Evolutionary conservation across 495 filamentous ascomycete species (phyloP).

Genomic region (Neurospora hispaniola): DNA sequence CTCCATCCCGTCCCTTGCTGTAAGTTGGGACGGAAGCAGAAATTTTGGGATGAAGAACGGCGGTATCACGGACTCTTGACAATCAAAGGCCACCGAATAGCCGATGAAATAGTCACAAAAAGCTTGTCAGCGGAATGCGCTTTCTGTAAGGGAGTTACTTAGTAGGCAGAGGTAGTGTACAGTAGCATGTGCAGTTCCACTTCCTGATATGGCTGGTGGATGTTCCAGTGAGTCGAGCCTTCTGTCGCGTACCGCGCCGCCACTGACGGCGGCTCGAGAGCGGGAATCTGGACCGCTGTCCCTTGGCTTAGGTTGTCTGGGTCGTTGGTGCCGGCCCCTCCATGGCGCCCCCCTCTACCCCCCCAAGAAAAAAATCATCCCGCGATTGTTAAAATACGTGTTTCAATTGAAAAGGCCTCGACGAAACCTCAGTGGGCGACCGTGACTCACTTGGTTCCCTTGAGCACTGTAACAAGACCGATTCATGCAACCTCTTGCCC

Average conservation of each 20-base stretch:
- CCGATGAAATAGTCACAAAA: not conserved
- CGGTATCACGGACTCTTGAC: not conserved
- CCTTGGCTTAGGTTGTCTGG: not conserved
- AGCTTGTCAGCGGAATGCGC: not conserved
- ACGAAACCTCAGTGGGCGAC: slow-evolving; percentile 1
- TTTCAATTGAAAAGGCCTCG: not conserved
- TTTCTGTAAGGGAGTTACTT: not conserved
- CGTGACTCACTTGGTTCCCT: slow-evolving; percentile 20
- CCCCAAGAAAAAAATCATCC: not conserved
- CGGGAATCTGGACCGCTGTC: not conserved
- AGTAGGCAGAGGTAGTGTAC: too few species aligned
- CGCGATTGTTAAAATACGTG: not conserved
- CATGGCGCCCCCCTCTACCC: not conserved
- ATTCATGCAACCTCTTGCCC: slow-evolving; percentile 18
- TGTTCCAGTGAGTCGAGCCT: not conserved
- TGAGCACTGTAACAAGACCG: slow-evolving; percentile 8
- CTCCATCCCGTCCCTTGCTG: not conserved
- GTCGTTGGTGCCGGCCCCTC: not conserved
- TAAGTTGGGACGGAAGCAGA: not conserved
- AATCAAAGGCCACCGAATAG: not conserved
- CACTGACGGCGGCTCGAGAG: not conserved
- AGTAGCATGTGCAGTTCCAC: not conserved
- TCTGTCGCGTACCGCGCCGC: not conserved
- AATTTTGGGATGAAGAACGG: not conserved
- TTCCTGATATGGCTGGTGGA: not conserved